phyloP scores from a whole-genome alignment of 176 grass and related monocot species.

The Luzula sylvatica region DNA sequence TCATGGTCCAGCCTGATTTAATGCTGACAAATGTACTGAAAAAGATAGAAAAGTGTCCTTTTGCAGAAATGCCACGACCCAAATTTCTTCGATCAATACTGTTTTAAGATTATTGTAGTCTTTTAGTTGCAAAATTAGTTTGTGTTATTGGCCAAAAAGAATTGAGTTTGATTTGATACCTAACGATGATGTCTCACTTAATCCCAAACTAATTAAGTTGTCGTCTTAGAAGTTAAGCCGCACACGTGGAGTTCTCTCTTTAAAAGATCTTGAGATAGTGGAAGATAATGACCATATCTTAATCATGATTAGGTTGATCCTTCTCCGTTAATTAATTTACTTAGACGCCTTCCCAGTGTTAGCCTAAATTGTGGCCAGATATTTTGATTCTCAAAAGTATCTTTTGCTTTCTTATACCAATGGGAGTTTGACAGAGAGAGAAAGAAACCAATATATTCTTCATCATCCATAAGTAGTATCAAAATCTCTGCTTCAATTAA shows the following conservation, averaged over 20 bases:
- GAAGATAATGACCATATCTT: background rate
- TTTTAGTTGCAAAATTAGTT: background rate
- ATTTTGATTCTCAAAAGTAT: slow-evolving; percentile 12
- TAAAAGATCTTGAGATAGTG: background rate
- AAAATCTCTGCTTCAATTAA: background rate
- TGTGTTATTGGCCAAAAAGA: background rate
- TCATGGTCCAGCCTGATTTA: background rate
- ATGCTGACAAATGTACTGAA: background rate
- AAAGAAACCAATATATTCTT: slow-evolving; percentile 1
- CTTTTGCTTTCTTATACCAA: background rate
- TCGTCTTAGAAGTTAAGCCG: background rate
- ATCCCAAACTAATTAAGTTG: background rate
- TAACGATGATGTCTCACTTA: background rate
- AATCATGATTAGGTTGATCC: slow-evolving; percentile 1
- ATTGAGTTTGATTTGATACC: background rate
- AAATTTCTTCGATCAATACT: background rate
- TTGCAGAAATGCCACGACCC: background rate
- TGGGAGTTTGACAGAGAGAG: background rate
- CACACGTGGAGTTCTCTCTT: background rate
- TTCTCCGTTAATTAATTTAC: background rate
- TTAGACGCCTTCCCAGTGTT: slow-evolving; percentile 1
- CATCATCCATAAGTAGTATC: slow-evolving; percentile 8
- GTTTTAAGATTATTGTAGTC: background rate
- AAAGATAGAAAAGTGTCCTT: background rate
- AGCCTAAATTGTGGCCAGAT: background rate